Percentiles rank a stretch among this genome's conserved stretches.
These are phyloP conservation scores for Capsella rubella DNA, from an alignment of 441 rosid genomes.

Conservation along the genomic window DNA sequence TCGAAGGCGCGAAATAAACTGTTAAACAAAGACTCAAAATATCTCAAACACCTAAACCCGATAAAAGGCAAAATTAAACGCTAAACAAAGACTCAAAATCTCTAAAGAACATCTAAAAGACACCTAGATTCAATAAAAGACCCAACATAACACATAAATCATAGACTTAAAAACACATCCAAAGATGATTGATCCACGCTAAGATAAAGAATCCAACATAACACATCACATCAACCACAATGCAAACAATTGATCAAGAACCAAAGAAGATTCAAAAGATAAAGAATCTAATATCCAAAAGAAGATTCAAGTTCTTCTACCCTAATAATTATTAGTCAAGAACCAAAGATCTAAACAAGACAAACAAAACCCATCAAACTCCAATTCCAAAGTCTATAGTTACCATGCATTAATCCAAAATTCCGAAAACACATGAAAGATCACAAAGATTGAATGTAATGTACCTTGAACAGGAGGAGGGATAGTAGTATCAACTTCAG, in stretches of 20 bases:
- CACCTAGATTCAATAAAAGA: no score
- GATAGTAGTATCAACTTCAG: slow-evolving; percentile 29
- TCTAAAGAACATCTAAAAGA: no score
- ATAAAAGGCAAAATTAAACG: neutral
- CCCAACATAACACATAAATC: neutral
- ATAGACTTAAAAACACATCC: neutral
- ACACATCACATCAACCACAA: neutral
- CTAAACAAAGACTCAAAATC: neutral
- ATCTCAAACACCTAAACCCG: no score
- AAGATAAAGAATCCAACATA: slow-evolving; percentile 1
- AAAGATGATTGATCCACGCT: neutral
- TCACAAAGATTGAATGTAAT: neutral
- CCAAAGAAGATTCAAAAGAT: no score
- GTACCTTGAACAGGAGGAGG: slow-evolving; percentile 44
- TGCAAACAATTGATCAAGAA: neutral
- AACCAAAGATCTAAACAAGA: slow-evolving; percentile 7
- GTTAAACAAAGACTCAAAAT: no score
- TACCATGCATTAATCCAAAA: neutral
- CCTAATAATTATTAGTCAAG: neutral
- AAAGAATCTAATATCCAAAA: slow-evolving; percentile 3
- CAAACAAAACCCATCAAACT: neutral
- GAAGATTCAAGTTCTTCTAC: neutral
- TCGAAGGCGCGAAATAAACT: neutral
- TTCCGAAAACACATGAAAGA: neutral
- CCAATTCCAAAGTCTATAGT: neutral